Base-by-base conservation (phyloP, 805 yeast genomes). In the Suhomyces pyralidae region DNA sequence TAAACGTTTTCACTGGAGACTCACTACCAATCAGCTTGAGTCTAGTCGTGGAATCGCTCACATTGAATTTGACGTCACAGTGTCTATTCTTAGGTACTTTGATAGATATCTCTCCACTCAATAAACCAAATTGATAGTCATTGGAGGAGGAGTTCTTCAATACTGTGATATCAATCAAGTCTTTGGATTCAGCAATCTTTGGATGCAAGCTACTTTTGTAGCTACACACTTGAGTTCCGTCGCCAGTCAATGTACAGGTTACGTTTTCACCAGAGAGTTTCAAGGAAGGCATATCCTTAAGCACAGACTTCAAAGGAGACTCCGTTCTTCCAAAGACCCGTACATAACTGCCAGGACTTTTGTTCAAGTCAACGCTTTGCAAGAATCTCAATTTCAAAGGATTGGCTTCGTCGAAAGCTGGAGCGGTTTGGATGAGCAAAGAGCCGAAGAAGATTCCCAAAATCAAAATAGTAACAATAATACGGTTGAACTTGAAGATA, bases 361-460 rank as follows among this genome's bases (percentile, higher is more conserved):
- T 54, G 36, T 69, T 62, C 52, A 85, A 66, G 57, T 87, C 80
- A 49, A 86, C 74, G 1, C 73, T 69, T 67, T 91, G 92, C 34
- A 83, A 69, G 61, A 87, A 86, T 56, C 92, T 75, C 52, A 89
- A 71, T 64, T 90, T 91, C 66, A 90, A 65, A 4, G 97, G 97
- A 32, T 80, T 73, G 5, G 68, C 61, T 24, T 74, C 71, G 28
- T 84, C 80, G 64, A 86, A 89, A n/a, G 97, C 88, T 2, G 68
- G 65, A 14, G 73, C 65, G 19, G 73, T 56, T n/a, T 71, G 59
- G 19, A 83, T 62, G 14, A 60, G 56, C 9, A 61, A 45, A 10
- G 74, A 51, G 5, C 77, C 54, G 19, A 79, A 64, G 12, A 52
- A 14, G 10, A 52, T 46, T 2, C 77, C 61, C 9, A 71, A 50